Evolutionary conservation across 805 yeast genomes (phyloP).

Genomic region (Metschnikowia continentalis): DNA sequence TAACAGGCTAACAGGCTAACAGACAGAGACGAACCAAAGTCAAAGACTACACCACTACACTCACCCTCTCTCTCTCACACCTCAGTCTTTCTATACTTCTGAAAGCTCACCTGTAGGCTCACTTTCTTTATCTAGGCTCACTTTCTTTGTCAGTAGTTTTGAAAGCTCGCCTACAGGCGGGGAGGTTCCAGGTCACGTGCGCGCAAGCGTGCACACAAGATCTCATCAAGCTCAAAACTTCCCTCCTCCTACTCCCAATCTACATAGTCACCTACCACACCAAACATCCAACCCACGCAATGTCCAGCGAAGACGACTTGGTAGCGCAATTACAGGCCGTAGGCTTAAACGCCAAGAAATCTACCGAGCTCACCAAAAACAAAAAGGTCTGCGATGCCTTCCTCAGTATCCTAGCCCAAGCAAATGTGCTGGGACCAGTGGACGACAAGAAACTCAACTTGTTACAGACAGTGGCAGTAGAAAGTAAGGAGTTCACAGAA

Average conservation of each 20-base stretch:
- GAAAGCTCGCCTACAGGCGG: too few species aligned
- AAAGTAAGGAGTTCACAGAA: slow-evolving; percentile 49
- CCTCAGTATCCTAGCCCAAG: slow-evolving; percentile 51
- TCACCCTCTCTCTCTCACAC: too few species aligned
- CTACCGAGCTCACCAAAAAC: slow-evolving; percentile 79
- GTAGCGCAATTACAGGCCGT: slow-evolving; percentile 37
- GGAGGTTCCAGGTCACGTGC: too few species aligned
- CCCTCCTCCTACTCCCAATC: not conserved
- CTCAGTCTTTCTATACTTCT: too few species aligned
- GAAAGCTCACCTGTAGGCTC: too few species aligned
- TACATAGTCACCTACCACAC: not conserved
- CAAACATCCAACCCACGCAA: not conserved
- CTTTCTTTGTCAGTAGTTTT: too few species aligned
- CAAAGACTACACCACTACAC: too few species aligned
- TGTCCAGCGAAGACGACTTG: slow-evolving; percentile 28
- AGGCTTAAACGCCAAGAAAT: slow-evolving; percentile 70
- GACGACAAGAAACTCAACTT: slow-evolving; percentile 61
- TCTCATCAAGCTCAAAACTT: not conserved
- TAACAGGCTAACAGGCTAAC: too few species aligned
- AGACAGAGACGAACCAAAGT: too few species aligned
- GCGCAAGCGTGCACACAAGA: too few species aligned
- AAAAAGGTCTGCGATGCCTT: slow-evolving; percentile 76
- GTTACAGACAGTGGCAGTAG: slow-evolving; percentile 73
- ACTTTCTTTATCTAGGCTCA: too few species aligned
- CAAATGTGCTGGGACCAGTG: slow-evolving; percentile 29